These are phyloP conservation scores for Mycena amicta DNA, from an alignment of 768 basidiomycete species.

Conservation along the genomic window DNA sequence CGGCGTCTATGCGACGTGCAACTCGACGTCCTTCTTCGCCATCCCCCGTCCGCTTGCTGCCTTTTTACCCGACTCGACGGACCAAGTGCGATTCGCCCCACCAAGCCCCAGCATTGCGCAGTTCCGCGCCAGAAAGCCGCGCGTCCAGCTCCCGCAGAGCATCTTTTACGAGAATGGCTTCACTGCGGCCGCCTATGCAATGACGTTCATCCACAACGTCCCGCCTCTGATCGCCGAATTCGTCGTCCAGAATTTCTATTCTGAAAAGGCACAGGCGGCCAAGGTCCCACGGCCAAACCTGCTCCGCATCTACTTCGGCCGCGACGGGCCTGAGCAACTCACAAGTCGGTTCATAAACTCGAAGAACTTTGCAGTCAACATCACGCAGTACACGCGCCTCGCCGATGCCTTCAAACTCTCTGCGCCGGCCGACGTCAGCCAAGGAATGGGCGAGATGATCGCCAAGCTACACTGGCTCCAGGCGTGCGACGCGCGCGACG, in stretches of 20 bases:
- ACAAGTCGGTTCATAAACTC: neutral
- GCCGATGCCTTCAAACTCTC: neutral
- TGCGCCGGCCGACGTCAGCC: neutral
- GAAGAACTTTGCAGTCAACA: neutral
- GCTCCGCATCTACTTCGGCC: neutral
- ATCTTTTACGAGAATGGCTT: neutral
- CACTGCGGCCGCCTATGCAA: neutral
- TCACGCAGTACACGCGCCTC: neutral
- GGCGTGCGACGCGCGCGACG: neutral
- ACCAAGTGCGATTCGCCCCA: neutral
- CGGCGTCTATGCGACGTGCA: neutral
- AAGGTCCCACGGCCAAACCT: neutral
- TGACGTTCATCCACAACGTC: constrained; percentile 1
- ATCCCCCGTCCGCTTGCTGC: neutral
- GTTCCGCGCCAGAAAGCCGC: neutral
- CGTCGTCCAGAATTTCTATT: constrained; percentile 1
- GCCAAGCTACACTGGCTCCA: neutral
- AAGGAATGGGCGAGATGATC: neutral
- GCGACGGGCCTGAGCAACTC: neutral
- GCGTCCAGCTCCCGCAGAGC: neutral
- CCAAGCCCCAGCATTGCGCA: neutral
- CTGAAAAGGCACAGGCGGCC: constrained; percentile 1
- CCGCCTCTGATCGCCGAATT: neutral
- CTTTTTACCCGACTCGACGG: neutral
- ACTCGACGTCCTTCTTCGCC: constrained; percentile 1